Evolutionary conservation across 1,284 basidiomycete species (phyloP).

Genomic region (Sanghuangporus baumii): DNA sequence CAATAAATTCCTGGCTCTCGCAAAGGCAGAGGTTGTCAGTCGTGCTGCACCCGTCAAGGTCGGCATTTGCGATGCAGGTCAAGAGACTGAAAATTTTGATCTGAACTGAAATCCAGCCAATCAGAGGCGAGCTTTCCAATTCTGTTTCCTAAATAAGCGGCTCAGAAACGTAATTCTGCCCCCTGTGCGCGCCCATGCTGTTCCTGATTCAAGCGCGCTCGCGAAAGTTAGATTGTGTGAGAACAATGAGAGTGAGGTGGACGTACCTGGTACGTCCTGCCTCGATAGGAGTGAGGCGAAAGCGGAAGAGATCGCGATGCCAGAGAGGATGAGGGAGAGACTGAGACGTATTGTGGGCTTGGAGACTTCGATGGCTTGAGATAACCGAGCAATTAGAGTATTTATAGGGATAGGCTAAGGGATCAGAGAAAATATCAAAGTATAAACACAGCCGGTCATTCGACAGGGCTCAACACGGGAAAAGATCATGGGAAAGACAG

Average conservation of each 20-base stretch:
- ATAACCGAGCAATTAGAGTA: background rate
- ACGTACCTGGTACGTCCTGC: conserved; percentile 36
- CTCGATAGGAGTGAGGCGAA: conserved; percentile 29
- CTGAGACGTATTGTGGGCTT: conserved; percentile 46
- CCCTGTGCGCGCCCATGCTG: too few relatives aligned
- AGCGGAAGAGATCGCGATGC: conserved; percentile 30
- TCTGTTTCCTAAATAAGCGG: too few relatives aligned
- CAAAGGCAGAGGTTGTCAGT: conserved; percentile 50
- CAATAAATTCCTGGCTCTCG: conserved; percentile 39
- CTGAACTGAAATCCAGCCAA: too few relatives aligned
- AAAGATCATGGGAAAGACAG: too few relatives aligned
- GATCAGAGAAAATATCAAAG: too few relatives aligned
- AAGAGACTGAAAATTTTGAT: too few relatives aligned
- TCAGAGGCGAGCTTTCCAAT: too few relatives aligned
- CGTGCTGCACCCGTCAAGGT: conserved; percentile 36
- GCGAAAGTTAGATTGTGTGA: background rate
- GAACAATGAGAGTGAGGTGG: background rate
- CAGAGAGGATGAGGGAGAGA: conserved; percentile 36
- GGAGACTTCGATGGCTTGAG: conserved; percentile 18
- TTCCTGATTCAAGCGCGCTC: background rate
- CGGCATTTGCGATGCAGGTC: conserved; percentile 38
- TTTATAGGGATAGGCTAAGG: too few relatives aligned
- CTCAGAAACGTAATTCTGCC: too few relatives aligned
- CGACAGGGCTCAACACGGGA: too few relatives aligned
- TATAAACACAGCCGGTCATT: too few relatives aligned